Base-by-base conservation (phyloP, 225 moss, liverwort and hornwort species). In the Takakia lepidozioides region DNA sequence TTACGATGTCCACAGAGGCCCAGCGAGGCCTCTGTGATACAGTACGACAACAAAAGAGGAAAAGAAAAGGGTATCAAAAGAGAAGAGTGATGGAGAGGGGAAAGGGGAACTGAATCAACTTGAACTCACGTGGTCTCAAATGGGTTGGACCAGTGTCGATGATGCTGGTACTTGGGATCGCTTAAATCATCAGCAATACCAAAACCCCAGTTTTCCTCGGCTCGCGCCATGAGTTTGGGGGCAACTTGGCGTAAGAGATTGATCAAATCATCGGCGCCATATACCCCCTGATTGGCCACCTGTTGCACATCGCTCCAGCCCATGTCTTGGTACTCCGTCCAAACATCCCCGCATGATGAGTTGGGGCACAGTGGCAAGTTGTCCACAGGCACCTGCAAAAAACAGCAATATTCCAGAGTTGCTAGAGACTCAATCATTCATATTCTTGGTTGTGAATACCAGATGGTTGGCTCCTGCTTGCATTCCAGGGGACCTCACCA, bases 251-350 rank as follows among this genome's bases (percentile, higher is more conserved):
- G 59, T 54, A 82, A 54, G 38, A 82, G 66, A 55, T 73, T 66
- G 43, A 73, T 28, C 5, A 20, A 32, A 23, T 55, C 54, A 1
- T 15, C 25, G 5, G 73, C 69, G 27, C 76, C 76, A 38, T 76
- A 82, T 16, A 69, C 50, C 44, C 63, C 38, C 36, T 67, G 55
- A 27, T 56, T 48, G 32, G 38, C 43, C 8, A 76, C 56, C 29
- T 59, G 62, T 47, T 82, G 61, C 45, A 82, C 26, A 22, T 57
- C 73, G 16, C 47, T 56, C 76, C 82, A 76, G 57, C 28, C 67
- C 63, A 76, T 58, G 22, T 82, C 82, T 22, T 82, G 76, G 49
- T 82, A 82, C 64, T 82, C 82, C 0, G 82, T 82, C 76, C 76
- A 82, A 7, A 46, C 54, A 28, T 82, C 82, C 42, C 82, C 82